A percentile compares a stretch with the other conserved stretches of the same genome.
Conservation (phyloP, 805 yeast genomes). For the Kazachstania kunashirensis region DNA sequence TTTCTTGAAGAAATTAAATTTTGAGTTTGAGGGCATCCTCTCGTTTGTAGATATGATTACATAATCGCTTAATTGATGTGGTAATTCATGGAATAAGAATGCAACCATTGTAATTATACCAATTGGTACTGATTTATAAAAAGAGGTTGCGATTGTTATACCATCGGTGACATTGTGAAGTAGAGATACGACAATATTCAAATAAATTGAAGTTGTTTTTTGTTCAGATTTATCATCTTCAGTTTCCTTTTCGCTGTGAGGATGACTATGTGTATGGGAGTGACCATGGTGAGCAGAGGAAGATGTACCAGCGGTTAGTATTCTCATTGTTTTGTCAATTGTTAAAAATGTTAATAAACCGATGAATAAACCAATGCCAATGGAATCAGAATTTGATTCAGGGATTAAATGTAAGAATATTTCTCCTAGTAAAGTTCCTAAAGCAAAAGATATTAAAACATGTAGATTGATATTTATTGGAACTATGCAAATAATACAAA, state of each 20-base stretch:
- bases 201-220: constrained; percentile 39
- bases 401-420: constrained; percentile 65
- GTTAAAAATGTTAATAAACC: constrained; percentile 54
- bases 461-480: constrained; percentile 30
- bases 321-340: constrained; percentile 51
- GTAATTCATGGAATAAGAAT: constrained; percentile 67
- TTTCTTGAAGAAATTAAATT: constrained; percentile 1
- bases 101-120: constrained; percentile 67
- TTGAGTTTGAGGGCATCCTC: neutral
- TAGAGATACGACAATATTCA: constrained; percentile 61
- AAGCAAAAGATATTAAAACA: constrained; percentile 43
- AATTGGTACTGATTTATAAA: constrained; percentile 46
- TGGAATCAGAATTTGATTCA: constrained; percentile 35
- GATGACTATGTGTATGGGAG: constrained; percentile 36
- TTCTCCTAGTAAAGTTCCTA: constrained; percentile 70
- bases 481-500: constrained; percentile 42
- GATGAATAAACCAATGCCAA: constrained; percentile 47
- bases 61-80: constrained; percentile 76
- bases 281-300: constrained; percentile 12
- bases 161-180: constrained; percentile 74
- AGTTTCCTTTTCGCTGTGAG: constrained; percentile 20
- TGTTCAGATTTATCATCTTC: constrained; percentile 18
- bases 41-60: constrained; percentile 49
- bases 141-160: constrained; percentile 61
- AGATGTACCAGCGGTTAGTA: constrained; percentile 10